Base-by-base conservation (phyloP, 345 rosid genomes). In the Gossypium thurberi region DNA sequence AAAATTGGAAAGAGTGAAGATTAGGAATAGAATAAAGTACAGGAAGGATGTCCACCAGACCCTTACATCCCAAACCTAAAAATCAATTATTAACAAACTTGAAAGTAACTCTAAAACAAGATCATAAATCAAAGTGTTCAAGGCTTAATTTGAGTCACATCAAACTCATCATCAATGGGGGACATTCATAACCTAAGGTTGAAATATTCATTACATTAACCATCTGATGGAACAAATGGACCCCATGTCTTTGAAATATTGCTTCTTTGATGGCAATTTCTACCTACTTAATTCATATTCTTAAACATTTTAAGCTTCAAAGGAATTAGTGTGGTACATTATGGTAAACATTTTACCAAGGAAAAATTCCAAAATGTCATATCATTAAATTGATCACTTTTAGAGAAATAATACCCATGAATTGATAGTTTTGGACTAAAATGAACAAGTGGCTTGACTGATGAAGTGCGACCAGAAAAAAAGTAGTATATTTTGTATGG, bases 71-170 rank as follows among this genome's bases (percentile, higher is more conserved):
- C 6, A 28, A 28, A 28, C 37, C 37, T 0, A 4, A 28, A 28
- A 28, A 28, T 28, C 37, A 28, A 28, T 28, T 28, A 28, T 4
- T 28, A 28, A 28, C 37, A 28, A 51, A 17, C 55, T 14, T 51
- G 55, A 51, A 17, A 51, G 11, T 47, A 47, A 47, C 8, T 15
- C 55, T 17, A 15, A 51, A 51, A 51, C 55, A 51, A 51, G 55
- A 51, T 51, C 7, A 15, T 8, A 55, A 60, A 11, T 58, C 14
- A 26, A 6, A 26, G 18, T 14, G 6, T 3, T 8, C 0, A 13
- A 37, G 65, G 10, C 20, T 60, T 61, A 14, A 33, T 8, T 60
- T 50, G 55, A 50, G 55, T 65, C 77, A 65, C 65, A 66, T 65
- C 44, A 65, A 43, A 20, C 60, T 9, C 26, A 14, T 21, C 33